phyloP scores from a whole-genome alignment of 108 stramenopile genomes.

The Skeletonema marinoi region DNA sequence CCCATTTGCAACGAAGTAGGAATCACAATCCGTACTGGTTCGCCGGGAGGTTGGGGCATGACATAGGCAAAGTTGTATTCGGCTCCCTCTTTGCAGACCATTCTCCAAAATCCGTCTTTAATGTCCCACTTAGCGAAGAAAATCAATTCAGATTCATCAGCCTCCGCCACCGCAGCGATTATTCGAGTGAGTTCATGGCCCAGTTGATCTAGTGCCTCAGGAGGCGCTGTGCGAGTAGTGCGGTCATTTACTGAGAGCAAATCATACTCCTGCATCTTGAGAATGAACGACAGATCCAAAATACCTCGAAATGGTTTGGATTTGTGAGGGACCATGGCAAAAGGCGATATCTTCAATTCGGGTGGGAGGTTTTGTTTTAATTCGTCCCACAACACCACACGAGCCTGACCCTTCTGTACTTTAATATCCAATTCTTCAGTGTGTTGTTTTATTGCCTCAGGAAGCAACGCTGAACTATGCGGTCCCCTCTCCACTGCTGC shows the following conservation, averaged over 20 bases:
- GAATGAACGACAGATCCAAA: no score
- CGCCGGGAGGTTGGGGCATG: background rate
- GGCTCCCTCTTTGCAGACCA: constrained; percentile 12
- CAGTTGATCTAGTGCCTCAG: constrained; percentile 9
- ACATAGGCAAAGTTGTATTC: constrained; percentile 44
- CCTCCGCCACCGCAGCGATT: constrained; percentile 11
- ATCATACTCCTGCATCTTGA: background rate
- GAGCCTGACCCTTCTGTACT: no score
- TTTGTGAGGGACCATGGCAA: no score
- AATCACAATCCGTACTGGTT: constrained; percentile 19
- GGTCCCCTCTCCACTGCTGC: no score
- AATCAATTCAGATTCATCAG: constrained; percentile 1
- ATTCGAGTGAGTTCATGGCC: constrained; percentile 4
- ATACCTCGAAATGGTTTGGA: no score
- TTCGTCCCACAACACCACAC: no score
- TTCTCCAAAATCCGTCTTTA: constrained; percentile 35
- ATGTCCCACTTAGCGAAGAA: constrained; percentile 28
- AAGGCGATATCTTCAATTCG: no score
- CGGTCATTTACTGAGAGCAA: constrained; percentile 7
- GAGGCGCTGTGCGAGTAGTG: background rate
- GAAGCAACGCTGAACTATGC: no score
- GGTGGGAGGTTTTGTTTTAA: no score
- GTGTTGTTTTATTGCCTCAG: no score
- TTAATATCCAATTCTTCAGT: no score
- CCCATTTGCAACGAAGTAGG: constrained; percentile 48